These are phyloP conservation scores for Coniosporium tulheliwenetii DNA, from an alignment of 2,329 filamentous ascomycete species.

Conservation along the genomic window DNA sequence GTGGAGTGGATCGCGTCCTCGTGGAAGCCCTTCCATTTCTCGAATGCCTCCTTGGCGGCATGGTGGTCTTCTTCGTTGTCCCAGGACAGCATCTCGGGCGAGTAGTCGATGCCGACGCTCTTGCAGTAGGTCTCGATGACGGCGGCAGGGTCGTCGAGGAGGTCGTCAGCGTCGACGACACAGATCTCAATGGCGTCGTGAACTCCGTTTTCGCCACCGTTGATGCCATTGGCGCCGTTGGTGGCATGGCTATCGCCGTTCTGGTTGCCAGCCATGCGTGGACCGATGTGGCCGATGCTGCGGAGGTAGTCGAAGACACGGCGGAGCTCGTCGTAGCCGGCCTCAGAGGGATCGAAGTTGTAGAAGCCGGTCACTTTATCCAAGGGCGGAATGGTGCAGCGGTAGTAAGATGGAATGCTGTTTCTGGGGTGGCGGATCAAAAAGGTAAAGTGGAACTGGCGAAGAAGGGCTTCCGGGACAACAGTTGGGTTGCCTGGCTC, in stretches of 20 bases:
- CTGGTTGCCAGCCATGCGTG: slow-evolving; percentile 37
- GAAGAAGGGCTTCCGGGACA: slow-evolving; percentile 56
- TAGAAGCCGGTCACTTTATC: slow-evolving; percentile 70
- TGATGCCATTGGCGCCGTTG: slow-evolving; percentile 14
- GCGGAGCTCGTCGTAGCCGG: slow-evolving; percentile 79
- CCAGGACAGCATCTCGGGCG: slow-evolving; percentile 71
- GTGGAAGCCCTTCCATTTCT: slow-evolving; percentile 96
- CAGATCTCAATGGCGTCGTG: slow-evolving; percentile 47
- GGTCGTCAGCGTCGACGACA: slow-evolving; percentile 83
- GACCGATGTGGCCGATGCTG: slow-evolving; percentile 53
- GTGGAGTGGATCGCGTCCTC: slow-evolving; percentile 81
- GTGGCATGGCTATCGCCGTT: slow-evolving; percentile 10
- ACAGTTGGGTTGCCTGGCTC: slow-evolving; percentile 73
- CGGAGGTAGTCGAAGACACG: slow-evolving; percentile 75
- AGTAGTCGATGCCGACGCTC: slow-evolving; percentile 63
- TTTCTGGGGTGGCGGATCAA: slow-evolving; percentile 89
- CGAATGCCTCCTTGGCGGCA: slow-evolving; percentile 60
- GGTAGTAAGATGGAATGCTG: slow-evolving; percentile 85
- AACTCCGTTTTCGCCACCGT: slow-evolving; percentile 13
- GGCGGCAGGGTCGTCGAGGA: slow-evolving; percentile 68
- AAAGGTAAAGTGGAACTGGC: slow-evolving; percentile 85
- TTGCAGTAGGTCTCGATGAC: slow-evolving; percentile 69
- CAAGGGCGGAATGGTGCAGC: slow-evolving; percentile 82
- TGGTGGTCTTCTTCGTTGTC: slow-evolving; percentile 55
- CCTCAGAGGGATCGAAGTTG: slow-evolving; percentile 74